Evolutionary conservation across 352 stramenopile genomes (phyloP).

Genomic region (Porosira glacialis): DNA sequence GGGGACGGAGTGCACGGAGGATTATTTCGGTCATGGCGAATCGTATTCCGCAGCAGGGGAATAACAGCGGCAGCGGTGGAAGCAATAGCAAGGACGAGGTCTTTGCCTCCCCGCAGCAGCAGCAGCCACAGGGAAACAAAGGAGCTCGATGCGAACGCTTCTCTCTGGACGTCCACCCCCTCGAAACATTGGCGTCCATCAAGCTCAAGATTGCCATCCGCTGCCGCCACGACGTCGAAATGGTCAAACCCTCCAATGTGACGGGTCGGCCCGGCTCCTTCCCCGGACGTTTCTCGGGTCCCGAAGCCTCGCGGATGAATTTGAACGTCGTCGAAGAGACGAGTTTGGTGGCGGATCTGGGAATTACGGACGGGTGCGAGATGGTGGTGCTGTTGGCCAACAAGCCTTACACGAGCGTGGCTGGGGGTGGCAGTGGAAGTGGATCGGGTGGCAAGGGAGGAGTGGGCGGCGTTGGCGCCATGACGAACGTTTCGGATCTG

Average conservation of each 20-base stretch:
- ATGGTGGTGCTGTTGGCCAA: constrained; percentile 42
- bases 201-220: constrained; percentile 63
- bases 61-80: background rate
- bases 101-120: too few relatives aligned
- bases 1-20: constrained; percentile 64
- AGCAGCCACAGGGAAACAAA: constrained; percentile 1
- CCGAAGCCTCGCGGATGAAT: background rate
- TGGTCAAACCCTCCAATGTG: constrained; percentile 40
- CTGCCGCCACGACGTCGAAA: constrained; percentile 55
- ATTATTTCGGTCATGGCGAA: constrained; percentile 60
- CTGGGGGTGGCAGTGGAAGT: background rate
- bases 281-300: background rate
- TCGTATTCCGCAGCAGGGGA: background rate
- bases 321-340: constrained; percentile 15
- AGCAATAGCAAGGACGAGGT: background rate
- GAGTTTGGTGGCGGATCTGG: constrained; percentile 69
- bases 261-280: constrained; percentile 7
- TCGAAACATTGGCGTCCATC: constrained; percentile 75
- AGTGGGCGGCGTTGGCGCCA: constrained; percentile 8
- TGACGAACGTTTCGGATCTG: constrained; percentile 14
- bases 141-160: constrained; percentile 51
- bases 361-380: constrained; percentile 72
- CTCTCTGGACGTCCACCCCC: constrained; percentile 72
- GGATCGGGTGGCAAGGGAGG: background rate
- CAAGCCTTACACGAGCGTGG: constrained; percentile 16